These are phyloP conservation scores for Amanita exitialis DNA, from an alignment of 768 basidiomycete genomes.

Conservation along the genomic window DNA sequence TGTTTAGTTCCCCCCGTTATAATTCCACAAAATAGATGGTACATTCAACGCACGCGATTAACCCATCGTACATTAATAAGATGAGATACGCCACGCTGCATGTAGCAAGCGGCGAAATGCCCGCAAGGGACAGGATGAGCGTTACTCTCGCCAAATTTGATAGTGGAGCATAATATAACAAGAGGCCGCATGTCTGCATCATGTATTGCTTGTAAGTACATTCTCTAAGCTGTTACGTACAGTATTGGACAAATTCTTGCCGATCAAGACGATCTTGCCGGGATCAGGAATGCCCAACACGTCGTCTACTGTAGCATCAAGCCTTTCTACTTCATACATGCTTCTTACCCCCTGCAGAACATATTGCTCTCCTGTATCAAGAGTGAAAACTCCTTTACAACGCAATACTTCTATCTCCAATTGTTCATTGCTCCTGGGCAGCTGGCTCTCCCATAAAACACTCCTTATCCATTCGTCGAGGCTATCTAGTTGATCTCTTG, in stretches of 20 bases:
- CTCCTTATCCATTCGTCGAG: slow-evolving; percentile 77
- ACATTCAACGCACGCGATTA: slow-evolving; percentile 69
- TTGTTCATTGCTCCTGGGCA: slow-evolving; percentile 23
- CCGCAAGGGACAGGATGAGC: slow-evolving; percentile 23
- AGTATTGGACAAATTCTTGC: slow-evolving; percentile 57
- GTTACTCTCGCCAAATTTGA: slow-evolving; percentile 24
- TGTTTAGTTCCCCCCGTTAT: neutral
- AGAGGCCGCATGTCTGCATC: neutral
- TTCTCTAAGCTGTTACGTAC: slow-evolving; percentile 46
- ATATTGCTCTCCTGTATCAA: slow-evolving; percentile 43
- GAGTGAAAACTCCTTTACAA: slow-evolving; percentile 76
- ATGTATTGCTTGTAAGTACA: slow-evolving; percentile 13
- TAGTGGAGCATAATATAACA: neutral
- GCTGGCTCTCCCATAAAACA: slow-evolving; percentile 70
- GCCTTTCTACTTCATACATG: slow-evolving; percentile 69
- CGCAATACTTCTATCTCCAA: slow-evolving; percentile 58
- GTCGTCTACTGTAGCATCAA: slow-evolving; percentile 23
- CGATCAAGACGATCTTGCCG: slow-evolving; percentile 85
- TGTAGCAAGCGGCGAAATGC: slow-evolving; percentile 18
- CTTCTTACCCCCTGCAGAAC: slow-evolving; percentile 89
- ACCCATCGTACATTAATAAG: slow-evolving; percentile 73
- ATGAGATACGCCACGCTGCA: slow-evolving; percentile 41
- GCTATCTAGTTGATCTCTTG: slow-evolving; percentile 29
- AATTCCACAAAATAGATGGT: slow-evolving; percentile 42
- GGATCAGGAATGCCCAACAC: slow-evolving; percentile 42